Base-by-base conservation (phyloP, 176 grass and related monocot genomes). In the Microstegium vimineum region DNA sequence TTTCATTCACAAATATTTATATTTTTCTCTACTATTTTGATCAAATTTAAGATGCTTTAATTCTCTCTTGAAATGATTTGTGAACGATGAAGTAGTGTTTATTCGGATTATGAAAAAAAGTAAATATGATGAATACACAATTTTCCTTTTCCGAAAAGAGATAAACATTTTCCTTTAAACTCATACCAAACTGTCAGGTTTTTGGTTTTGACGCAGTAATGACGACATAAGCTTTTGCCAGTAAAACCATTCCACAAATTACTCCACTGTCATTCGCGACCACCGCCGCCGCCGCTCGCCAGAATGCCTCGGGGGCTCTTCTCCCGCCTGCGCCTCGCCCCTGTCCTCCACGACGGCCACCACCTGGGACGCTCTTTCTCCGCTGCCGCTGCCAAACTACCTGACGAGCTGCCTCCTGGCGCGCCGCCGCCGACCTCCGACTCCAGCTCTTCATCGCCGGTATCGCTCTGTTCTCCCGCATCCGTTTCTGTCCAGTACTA, bases 381-480 rank as follows among this genome's bases (percentile, higher is more conserved):
- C 26, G 57, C 75, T 28, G 61, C n/a, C 33, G 34, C 34, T 33
- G 34, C 73, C 52, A 28, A 77, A 31, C 43, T 73, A 34, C 49
- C 75, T 10, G 57, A 71, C 16, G 67, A 90, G 26, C 73, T 34
- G 62, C 35, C 66, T 72, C 34, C 77, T n/a, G 41, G 28, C 43
- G 57, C 46, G 22, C 72, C 82, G 20, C 51, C 82, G 25, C 77
- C 83, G 71, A 52, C 86, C 27, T 83, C 88, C 77, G 94, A 92
- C 52, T 89, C 92, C 56, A 97, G 80, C 90, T 94, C 41, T 97
- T 97, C 72, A 86, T 97, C 33, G 88, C 74, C 59, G 94, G 94
- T 97, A 61, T 20, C 9, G 9, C 61, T 81, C 64, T 25, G 12
- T 56, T 51, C 34, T 33, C 71, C 54, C 1, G n/a, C 26, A 8